These are phyloP conservation scores for Zygosaccharomyces kombuchaensis DNA, from an alignment of 805 yeast species.

Conservation along the genomic window DNA sequence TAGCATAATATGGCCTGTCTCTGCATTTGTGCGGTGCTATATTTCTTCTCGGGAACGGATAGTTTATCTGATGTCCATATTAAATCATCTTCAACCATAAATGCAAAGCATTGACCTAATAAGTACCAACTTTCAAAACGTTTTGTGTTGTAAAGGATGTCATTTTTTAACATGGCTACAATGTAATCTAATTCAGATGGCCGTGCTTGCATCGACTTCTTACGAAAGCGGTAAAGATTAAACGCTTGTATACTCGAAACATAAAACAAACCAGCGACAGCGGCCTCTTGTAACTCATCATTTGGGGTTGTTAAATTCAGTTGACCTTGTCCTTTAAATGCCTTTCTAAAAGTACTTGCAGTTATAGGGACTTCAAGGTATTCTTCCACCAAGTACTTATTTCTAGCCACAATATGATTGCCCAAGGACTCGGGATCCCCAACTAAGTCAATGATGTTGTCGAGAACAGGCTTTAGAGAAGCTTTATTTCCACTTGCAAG, in stretches of 20 bases:
- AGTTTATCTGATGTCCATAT: constrained; percentile 90
- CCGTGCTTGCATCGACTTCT: constrained; percentile 74
- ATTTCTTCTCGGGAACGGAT: constrained; percentile 56
- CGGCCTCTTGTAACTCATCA: constrained; percentile 45
- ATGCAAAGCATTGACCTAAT: constrained; percentile 74
- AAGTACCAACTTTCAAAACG: constrained; percentile 85
- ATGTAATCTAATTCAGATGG: constrained; percentile 78
- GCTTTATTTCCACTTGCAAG: constrained; percentile 52
- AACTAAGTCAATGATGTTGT: constrained; percentile 61
- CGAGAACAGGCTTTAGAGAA: constrained; percentile 70
- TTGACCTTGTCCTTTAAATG: constrained; percentile 47
- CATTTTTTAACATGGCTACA: constrained; percentile 58
- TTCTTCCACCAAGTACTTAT: constrained; percentile 42
- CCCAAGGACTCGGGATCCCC: constrained; percentile 56
- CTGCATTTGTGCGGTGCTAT: constrained; percentile 58
- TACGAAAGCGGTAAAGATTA: constrained; percentile 48
- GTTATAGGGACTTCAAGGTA: constrained; percentile 47
- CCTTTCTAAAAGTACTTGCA: constrained; percentile 42
- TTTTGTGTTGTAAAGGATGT: constrained; percentile 59
- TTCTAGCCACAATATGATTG: constrained; percentile 42
- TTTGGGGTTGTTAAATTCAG: constrained; percentile 32
- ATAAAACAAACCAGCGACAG: constrained; percentile 58
- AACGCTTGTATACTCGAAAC: constrained; percentile 33
- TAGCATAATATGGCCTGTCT: constrained; percentile 68
- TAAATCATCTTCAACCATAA: constrained; percentile 79